Percentiles rank a stretch among this genome's conserved stretches.
phyloP scores from a whole-genome alignment of 352 stramenopile species.

The Globisporangium parvum region DNA sequence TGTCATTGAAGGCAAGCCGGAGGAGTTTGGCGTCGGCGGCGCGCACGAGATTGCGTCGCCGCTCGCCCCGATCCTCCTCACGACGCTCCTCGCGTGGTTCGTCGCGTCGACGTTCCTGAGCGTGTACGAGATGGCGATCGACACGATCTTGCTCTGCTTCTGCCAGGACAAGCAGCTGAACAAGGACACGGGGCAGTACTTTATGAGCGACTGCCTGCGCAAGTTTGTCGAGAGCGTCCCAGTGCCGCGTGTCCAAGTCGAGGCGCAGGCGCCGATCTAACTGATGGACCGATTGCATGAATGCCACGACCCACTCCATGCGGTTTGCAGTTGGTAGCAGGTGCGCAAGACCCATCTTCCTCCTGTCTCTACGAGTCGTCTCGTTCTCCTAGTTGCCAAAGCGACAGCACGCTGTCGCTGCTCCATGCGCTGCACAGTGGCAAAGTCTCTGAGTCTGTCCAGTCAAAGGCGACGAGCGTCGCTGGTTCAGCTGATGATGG shows the following conservation, averaged over 20 bases:
- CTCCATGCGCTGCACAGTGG: neutral
- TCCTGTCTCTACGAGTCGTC: too few species aligned
- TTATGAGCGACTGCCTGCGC: slow-evolving; percentile 72
- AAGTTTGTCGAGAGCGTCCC: slow-evolving; percentile 67
- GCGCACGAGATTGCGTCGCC: slow-evolving; percentile 71
- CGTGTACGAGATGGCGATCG: slow-evolving; percentile 94
- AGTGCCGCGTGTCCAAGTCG: slow-evolving; percentile 11
- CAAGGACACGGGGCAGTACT: slow-evolving; percentile 58
- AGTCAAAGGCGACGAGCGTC: neutral
- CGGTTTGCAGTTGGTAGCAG: too few species aligned
- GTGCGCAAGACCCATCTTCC: too few species aligned
- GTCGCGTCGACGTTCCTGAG: slow-evolving; percentile 91
- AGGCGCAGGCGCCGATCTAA: neutral
- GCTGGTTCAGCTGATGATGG: neutral
- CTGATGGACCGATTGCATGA: neutral
- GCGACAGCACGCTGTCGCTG: neutral
- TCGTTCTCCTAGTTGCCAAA: slow-evolving; percentile 1
- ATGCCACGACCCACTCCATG: too few species aligned
- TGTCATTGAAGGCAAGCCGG: slow-evolving; percentile 49
- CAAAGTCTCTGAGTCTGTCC: neutral
- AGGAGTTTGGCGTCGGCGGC: slow-evolving; percentile 43
- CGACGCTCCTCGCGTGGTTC: slow-evolving; percentile 90
- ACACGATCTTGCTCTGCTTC: slow-evolving; percentile 95
- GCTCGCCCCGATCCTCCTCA: slow-evolving; percentile 85
- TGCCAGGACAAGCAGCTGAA: slow-evolving; percentile 88